phyloP scores from a whole-genome alignment of 2,329 filamentous ascomycete species.

The Paramyrothecium roridum region DNA sequence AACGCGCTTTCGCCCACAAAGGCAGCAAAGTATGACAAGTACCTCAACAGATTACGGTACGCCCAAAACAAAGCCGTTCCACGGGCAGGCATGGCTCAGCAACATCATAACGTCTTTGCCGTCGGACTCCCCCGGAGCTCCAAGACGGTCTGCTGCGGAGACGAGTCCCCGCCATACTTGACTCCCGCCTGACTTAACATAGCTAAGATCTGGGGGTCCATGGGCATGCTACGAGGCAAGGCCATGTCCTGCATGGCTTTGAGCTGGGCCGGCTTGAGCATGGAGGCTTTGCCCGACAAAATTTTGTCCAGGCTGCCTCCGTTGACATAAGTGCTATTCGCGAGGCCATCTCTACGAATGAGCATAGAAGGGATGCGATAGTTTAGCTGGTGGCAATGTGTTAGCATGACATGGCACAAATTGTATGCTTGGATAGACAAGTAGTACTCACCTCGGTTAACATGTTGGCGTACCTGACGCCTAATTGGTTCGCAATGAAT shows the following conservation, averaged over 20 bases:
- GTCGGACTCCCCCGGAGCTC: background rate
- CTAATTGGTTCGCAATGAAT: constrained; percentile 53
- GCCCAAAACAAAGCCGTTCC: too few relatives aligned
- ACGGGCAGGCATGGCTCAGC: background rate
- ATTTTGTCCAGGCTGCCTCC: constrained; percentile 42
- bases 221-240: constrained; percentile 12
- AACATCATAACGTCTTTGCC: background rate
- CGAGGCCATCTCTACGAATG: constrained; percentile 50
- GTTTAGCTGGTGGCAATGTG: constrained; percentile 39
- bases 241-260: constrained; percentile 43
- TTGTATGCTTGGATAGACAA: background rate
- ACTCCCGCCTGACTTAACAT: background rate
- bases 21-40: too few relatives aligned
- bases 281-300: constrained; percentile 33
- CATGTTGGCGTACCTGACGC: constrained; percentile 56
- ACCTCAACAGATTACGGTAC: too few relatives aligned
- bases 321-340: constrained; percentile 39
- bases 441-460: constrained; percentile 43
- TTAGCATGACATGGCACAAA: background rate
- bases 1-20: too few relatives aligned
- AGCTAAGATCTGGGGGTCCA: constrained; percentile 31
- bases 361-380: constrained; percentile 61
- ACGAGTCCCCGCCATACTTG: background rate
- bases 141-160: background rate
- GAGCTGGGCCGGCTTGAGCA: constrained; percentile 37